Base-by-base conservation (phyloP, 257 asterid species). In the Buddleja alternifolia region DNA sequence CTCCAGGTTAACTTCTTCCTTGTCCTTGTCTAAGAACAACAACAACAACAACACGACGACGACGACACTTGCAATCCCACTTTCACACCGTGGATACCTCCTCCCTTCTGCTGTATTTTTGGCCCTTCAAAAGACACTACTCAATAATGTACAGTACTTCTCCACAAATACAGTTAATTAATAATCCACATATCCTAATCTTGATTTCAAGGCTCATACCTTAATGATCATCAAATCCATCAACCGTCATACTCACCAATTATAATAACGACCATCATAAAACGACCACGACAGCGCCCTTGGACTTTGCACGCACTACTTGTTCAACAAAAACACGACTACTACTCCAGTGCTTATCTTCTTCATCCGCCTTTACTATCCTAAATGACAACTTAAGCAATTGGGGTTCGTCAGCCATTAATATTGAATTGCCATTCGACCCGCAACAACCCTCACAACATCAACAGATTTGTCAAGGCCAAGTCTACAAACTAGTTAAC, bases 61-160 rank as follows among this genome's bases (percentile, higher is more conserved):
- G 39, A 3, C 37, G 5, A n/a, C 6, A 10, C 10, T n/a, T 50
- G 10, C n/a, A 29, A 29, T 5, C 34, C 34, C 7, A 65, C 77
- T 61, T 90, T 87, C 83, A 85, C 83, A 85, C 89, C 10, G 55
- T 87, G 8, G 84, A 81, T 0, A 74, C 73, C 17, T 29, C 34
- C 34, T 29, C 34, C 34, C 34, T 29, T 29, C 3, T n/a, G n/a
- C n/a, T n/a, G n/a, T n/a, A n/a, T n/a, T n/a, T n/a, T n/a, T 29
- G 2, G 34, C 34, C 5, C 34, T 29, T 29, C n/a, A n/a, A n/a
- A n/a, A n/a, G n/a, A n/a, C n/a, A n/a, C n/a, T n/a, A n/a, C n/a
- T n/a, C n/a, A n/a, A n/a, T n/a, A n/a, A n/a, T n/a, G n/a, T n/a
- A n/a, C n/a, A n/a, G n/a, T n/a, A n/a, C n/a, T n/a, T n/a, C n/a